Conservation (phyloP, 768 basidiomycete species). For the Collybiopsis confluens region DNA sequence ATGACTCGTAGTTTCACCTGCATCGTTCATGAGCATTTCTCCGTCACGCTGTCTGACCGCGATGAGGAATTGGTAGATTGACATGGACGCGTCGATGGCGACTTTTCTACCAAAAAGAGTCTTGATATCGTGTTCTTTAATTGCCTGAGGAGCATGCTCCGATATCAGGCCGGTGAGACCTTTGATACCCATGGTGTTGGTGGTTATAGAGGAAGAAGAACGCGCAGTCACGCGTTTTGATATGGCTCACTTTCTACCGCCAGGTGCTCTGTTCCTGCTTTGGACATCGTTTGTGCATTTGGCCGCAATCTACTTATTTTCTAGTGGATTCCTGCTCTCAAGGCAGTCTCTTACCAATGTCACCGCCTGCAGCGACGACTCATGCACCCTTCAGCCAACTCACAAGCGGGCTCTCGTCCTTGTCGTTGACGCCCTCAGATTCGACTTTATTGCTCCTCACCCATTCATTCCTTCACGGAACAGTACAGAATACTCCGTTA, state of each 20-base stretch:
- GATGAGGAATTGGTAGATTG: constrained; percentile 96
- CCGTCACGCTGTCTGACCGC: constrained; percentile 96
- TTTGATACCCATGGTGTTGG: constrained; percentile 95
- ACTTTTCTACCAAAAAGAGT: constrained; percentile 98
- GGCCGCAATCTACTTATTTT: constrained; percentile 84
- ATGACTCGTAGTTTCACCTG: constrained; percentile 96
- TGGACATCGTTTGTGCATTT: constrained; percentile 69
- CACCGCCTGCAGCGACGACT: constrained; percentile 34
- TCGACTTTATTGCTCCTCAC: constrained; percentile 83
- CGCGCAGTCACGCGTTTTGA: background rate
- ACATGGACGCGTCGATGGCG: constrained; percentile 97
- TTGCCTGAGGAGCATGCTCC: constrained; percentile 84
- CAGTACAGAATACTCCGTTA: constrained; percentile 36
- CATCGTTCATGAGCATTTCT: constrained; percentile 95
- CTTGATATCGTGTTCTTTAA: constrained; percentile 93
- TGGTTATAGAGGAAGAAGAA: constrained; percentile 18
- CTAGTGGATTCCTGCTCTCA: constrained; percentile 84
- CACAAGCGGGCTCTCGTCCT: constrained; percentile 80
- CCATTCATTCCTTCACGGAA: constrained; percentile 45
- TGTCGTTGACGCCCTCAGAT: constrained; percentile 89
- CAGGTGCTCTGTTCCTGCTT: constrained; percentile 33
- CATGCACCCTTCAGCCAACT: constrained; percentile 53
- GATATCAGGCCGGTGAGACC: constrained; percentile 87
- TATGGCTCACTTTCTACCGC: constrained; percentile 15
- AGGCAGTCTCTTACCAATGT: constrained; percentile 65